Evolutionary conservation across 163 green algal species (phyloP), one percentile per base, ranked within the genome.

Genomic region (Coccomyxa subellipsoidea): DNA sequence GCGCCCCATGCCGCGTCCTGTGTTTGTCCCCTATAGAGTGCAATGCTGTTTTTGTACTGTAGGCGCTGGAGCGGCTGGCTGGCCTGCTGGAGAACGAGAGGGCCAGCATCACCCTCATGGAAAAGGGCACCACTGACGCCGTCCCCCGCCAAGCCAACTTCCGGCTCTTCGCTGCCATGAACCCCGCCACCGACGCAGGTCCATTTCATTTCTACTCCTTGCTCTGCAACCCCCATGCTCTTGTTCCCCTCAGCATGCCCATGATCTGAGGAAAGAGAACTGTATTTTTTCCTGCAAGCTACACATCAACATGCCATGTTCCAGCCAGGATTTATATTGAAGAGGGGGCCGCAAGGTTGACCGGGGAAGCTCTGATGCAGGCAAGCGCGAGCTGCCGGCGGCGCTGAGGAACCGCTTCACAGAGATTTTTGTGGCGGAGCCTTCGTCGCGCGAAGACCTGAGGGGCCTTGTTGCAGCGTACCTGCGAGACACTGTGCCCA

Each of bases 111-210:
- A 89, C 91, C 0, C 86, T 98, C 15, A 85, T 93, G 0, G 95
- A 98, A 87, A 87, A 92, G 7, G 95, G 96, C 21, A 96, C 98
- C 79, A 87, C 90, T 0, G 82, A 84, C 3, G 59, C 81, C 10
- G 87, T 99, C 15, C 81, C 90, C 0, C 88, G 95, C 34, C 96
- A 99, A 86, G 92, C 94, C 1, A 77, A 86, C 47, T 99, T 99
- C 89, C 88, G 96, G 8, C 88, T 99, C 8, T 95, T 99, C 82
- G 96, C 92, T 0, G 93, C 93, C 35, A 99, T 99, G 96, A 99
- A 99, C 88, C 96, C 96, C 0, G 95, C 95, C 7, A 99, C 96
- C 10, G 96, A 99, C 84, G 39, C 80, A 73, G 79, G 79, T 82
- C 27, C 23, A 66, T 18, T n/a, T n/a, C n/a, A n/a, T n/a, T n/a